Percentiles rank a stretch among this genome's conserved stretches.
These are phyloP conservation scores for Penicillium olsonii DNA, from an alignment of 2,329 filamentous ascomycete genomes.

Conservation along the genomic window DNA sequence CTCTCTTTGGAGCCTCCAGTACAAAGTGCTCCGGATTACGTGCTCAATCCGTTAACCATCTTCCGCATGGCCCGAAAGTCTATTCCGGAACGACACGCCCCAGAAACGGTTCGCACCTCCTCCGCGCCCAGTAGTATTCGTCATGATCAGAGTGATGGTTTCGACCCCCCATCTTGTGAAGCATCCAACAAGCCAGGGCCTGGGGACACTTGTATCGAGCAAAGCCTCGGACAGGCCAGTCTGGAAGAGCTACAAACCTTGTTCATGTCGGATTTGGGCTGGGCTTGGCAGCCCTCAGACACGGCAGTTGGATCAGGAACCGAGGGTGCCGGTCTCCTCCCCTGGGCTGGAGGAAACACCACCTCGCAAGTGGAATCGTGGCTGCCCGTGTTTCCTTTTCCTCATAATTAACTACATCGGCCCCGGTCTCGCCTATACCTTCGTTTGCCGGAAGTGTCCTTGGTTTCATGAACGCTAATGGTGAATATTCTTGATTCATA, in stretches of 20 bases:
- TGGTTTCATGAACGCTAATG: too few species aligned
- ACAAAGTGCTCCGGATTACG: constrained; percentile 27
- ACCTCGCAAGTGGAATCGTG: constrained; percentile 18
- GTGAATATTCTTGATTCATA: too few species aligned
- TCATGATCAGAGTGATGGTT: constrained; percentile 8
- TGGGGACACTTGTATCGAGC: neutral
- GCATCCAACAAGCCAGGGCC: neutral
- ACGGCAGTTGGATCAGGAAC: constrained; percentile 26
- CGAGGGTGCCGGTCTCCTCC: constrained; percentile 19
- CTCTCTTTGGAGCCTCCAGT: constrained; percentile 14
- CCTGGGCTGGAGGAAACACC: constrained; percentile 24
- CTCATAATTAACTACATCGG: constrained; percentile 11
- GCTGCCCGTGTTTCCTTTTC: constrained; percentile 24
- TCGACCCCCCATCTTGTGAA: neutral
- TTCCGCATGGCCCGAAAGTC: constrained; percentile 28
- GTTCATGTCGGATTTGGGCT: constrained; percentile 28
- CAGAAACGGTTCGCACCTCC: constrained; percentile 17
- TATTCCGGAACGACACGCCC: constrained; percentile 27
- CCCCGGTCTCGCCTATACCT: neutral
- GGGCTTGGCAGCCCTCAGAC: constrained; percentile 26
- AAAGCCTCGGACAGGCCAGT: constrained; percentile 9
- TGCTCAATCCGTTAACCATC: constrained; percentile 29
- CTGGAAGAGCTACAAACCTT: constrained; percentile 23
- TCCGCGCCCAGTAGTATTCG: constrained; percentile 17
- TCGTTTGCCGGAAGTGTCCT: too few species aligned